Evolutionary conservation across 192 early-diverging fungal species (phyloP), one percentile per base, ranked within the genome.

Genomic region (Thamnidium elegans): DNA sequence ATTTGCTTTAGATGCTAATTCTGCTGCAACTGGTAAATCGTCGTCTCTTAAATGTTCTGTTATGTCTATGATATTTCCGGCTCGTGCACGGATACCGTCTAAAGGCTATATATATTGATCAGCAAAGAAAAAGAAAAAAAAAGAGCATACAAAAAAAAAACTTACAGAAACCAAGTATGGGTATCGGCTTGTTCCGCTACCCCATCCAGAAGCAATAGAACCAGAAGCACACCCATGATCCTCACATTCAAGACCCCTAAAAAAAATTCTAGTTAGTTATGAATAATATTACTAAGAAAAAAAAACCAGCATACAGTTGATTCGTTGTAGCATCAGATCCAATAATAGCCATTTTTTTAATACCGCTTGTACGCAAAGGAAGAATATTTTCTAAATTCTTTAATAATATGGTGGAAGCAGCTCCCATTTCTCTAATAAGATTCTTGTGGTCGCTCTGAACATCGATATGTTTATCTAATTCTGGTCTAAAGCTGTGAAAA

Each of bases 1-100:
- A 39, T 85, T 79, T 31, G 74, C 68, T 34, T 65, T 60, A 4
- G 64, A 43, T 19, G 79, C 74, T n/a, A 61, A 21, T 4, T 61
- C 17, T n/a, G 17, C 43, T 51, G 71, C 71, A 19, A 48, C 21
- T 1, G 50, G 26, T 10, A 68, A 23, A 36, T 56, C 43, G 26
- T 50, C 10, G n/a, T 73, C 67, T 31, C 58, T 58, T 0, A 63
- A 43, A 21, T 54, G 46, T 3, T 21, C 42, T 11, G 55, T 31
- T 9, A 69, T 44, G 42, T 69, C 46, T 53, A 66, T 20, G n/a
- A 47, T 15, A 19, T 23, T 45, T 58, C 58, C 63, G 21, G 73
- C 64, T 4, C 71, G 59, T 15, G 11, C 30, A 8, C 20, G 30
- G 36, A 73, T 73, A 30, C 66, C 72, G 5, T 70, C 64, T 15